Evolutionary conservation across 345 rosid genomes (phyloP).

Genomic region (Capsella bursapastoris): DNA sequence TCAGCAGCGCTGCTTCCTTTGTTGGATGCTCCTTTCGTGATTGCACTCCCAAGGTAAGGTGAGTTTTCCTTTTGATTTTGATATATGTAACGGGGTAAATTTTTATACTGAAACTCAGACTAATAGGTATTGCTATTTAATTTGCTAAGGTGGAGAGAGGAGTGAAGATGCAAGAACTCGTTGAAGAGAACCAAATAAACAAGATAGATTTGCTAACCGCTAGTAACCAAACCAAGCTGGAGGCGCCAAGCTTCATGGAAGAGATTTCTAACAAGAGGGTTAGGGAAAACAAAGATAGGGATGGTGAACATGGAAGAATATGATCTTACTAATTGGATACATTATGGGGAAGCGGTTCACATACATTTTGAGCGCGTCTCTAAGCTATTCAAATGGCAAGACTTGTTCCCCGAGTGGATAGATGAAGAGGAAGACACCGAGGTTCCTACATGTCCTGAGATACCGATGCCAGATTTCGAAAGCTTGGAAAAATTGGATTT

Average conservation of each 20-base stretch:
- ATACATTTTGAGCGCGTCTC: constrained; percentile 66
- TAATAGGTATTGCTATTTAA: constrained; percentile 10
- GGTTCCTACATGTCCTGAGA: constrained; percentile 72
- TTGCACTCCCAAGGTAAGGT: constrained; percentile 96
- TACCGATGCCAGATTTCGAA: constrained; percentile 79
- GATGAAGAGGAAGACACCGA: constrained; percentile 90
- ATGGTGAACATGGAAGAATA: constrained; percentile 77
- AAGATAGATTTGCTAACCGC: constrained; percentile 4
- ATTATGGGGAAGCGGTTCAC: constrained; percentile 58
- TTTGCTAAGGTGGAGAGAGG: constrained; percentile 53
- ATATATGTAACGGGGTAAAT: background rate
- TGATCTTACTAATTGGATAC: constrained; percentile 66
- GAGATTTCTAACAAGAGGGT: constrained; percentile 55
- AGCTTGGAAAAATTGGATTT: constrained; percentile 60
- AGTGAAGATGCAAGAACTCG: constrained; percentile 65
- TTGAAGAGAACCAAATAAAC: constrained; percentile 38
- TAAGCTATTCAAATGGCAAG: constrained; percentile 65
- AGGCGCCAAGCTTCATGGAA: constrained; percentile 66
- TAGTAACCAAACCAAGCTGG: constrained; percentile 54
- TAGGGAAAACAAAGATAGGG: constrained; percentile 61
- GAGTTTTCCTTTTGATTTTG: constrained; percentile 46
- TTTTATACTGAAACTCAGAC: background rate
- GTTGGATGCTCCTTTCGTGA: constrained; percentile 76
- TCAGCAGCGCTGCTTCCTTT: constrained; percentile 63
- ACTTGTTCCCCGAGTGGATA: constrained; percentile 95